Evolutionary conservation across 345 rosid species (phyloP).

Genomic region (Eucalyptus caleyi): DNA sequence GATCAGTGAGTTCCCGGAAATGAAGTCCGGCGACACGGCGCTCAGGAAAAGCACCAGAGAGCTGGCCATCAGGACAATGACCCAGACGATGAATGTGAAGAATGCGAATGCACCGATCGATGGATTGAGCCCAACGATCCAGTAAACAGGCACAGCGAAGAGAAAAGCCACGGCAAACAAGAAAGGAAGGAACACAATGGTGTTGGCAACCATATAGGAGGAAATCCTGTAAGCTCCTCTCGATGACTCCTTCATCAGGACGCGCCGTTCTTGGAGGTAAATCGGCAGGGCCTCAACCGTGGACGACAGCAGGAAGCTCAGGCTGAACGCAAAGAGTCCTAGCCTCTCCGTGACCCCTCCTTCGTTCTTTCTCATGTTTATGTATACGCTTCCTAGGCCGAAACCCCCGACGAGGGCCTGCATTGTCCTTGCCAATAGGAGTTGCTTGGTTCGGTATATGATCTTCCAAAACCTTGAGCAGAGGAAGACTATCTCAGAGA

Average conservation of each 20-base stretch:
- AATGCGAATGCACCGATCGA: conserved; percentile 45
- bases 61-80: conserved; percentile 71
- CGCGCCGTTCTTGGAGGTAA: conserved; percentile 73
- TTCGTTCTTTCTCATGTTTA: conserved; percentile 43
- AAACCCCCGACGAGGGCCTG: conserved; percentile 80
- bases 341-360: conserved; percentile 62
- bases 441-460: conserved; percentile 72
- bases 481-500: conserved; percentile 44
- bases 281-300: conserved; percentile 94
- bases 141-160: conserved; percentile 67
- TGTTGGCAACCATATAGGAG: conserved; percentile 86
- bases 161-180: conserved; percentile 55
- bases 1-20: conserved; percentile 71
- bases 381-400: conserved; percentile 66
- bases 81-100: conserved; percentile 70
- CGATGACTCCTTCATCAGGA: conserved; percentile 83
- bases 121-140: conserved; percentile 85
- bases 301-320: conserved; percentile 82
- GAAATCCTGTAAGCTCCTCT: conserved; percentile 71
- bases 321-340: conserved; percentile 79
- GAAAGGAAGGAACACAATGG: conserved; percentile 67
- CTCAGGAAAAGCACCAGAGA: conserved; percentile 72
- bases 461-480: conserved; percentile 81
- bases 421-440: conserved; percentile 73
- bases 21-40: conserved; percentile 74